Conservation (phyloP, 225 moss, liverwort and hornwort species). For the Straminergon stramineum region DNA sequence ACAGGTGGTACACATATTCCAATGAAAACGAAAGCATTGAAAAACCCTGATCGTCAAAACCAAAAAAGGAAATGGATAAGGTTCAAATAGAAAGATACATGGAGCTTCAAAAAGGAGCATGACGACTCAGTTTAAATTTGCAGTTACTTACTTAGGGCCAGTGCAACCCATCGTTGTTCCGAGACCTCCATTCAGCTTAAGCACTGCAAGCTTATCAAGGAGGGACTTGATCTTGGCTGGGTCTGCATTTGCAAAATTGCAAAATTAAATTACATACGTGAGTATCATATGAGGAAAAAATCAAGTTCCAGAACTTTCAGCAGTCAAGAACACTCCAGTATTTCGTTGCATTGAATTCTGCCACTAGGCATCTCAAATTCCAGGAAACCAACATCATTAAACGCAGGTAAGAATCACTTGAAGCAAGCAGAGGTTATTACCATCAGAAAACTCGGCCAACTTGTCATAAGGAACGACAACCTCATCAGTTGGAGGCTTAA, state of each 20-base stretch:
- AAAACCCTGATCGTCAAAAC: neutral
- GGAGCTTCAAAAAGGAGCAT: neutral
- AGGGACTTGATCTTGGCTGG: conserved; percentile 59
- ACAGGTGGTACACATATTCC: neutral
- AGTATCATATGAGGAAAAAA: neutral
- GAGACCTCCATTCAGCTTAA: conserved; percentile 95
- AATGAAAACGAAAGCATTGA: neutral
- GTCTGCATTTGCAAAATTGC: conserved; percentile 24
- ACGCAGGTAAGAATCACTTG: neutral
- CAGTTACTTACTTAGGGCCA: conserved; percentile 69
- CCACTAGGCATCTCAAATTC: neutral
- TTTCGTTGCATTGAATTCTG: neutral
- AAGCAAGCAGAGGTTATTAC: conserved; percentile 3
- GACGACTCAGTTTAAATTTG: neutral
- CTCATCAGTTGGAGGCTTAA: conserved; percentile 90
- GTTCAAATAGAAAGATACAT: neutral
- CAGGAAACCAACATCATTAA: neutral
- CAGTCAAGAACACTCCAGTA: neutral
- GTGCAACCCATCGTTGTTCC: conserved; percentile 99
- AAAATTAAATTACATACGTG: neutral
- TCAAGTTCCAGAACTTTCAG: neutral
- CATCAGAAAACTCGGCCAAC: conserved; percentile 53
- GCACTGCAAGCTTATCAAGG: conserved; percentile 87
- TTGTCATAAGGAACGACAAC: conserved; percentile 82
- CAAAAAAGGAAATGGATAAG: neutral